Percentiles rank a stretch among this genome's conserved stretches.
phyloP scores from a whole-genome alignment of 1,284 basidiomycete species.

The Thecaphora thlaspeos region DNA sequence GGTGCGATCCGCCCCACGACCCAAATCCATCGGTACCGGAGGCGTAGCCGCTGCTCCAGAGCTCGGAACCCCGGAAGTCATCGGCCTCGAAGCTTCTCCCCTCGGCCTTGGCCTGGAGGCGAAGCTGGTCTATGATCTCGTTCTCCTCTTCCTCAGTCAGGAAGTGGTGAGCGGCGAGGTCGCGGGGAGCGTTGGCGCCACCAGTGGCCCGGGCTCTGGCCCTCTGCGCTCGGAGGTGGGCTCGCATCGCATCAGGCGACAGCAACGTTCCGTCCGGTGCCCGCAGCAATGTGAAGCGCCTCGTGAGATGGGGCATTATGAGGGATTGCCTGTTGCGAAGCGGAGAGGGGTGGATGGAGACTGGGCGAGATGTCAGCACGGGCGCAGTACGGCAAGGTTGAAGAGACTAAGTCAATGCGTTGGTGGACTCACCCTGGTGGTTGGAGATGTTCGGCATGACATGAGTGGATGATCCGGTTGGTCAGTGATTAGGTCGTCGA shows the following conservation, averaged over 20 bases:
- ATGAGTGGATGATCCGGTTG: too few relatives aligned
- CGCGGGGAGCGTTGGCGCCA: conserved; percentile 16
- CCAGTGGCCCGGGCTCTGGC: conserved; percentile 39
- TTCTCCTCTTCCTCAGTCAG: conserved; percentile 53
- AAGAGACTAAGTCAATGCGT: too few relatives aligned
- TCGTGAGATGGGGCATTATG: conserved; percentile 52
- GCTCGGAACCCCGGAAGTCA: conserved; percentile 7
- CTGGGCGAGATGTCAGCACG: too few relatives aligned
- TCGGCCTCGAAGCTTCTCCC: conserved; percentile 26
- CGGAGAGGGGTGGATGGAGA: background rate
- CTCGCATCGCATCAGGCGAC: conserved; percentile 51
- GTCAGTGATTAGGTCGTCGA: too few relatives aligned
- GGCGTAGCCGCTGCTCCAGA: conserved; percentile 22
- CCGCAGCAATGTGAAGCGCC: conserved; percentile 45
- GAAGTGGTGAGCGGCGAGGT: conserved; percentile 20
- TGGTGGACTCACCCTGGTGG: conserved; percentile 1
- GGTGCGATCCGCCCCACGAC: conserved; percentile 21
- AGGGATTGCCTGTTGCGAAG: conserved; percentile 36
- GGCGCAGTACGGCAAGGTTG: too few relatives aligned
- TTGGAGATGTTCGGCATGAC: too few relatives aligned
- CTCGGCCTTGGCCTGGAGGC: conserved; percentile 29
- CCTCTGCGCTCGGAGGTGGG: conserved; percentile 45
- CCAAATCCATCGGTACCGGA: conserved; percentile 46
- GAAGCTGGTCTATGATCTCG: conserved; percentile 50
- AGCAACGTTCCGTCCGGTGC: conserved; percentile 47